Conservation (phyloP, 1,139 yeast genomes). For the Ogataea hybrid region DNA sequence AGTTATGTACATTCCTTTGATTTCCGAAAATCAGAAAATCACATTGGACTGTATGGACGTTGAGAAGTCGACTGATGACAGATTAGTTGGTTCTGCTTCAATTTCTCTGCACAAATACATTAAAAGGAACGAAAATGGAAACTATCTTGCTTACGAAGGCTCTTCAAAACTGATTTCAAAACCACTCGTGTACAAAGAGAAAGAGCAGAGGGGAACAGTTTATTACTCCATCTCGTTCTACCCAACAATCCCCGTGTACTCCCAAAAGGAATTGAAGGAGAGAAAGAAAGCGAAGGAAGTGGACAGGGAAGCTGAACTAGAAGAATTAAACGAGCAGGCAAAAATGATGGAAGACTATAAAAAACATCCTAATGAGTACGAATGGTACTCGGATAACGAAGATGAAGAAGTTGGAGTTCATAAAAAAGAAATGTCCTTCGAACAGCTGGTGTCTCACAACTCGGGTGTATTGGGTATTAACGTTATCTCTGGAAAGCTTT, state of each 20-base stretch:
- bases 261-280: slow-evolving; percentile 51
- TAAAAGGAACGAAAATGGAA: slow-evolving; percentile 46
- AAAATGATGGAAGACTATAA: slow-evolving; percentile 48
- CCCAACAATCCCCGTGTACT: slow-evolving; percentile 61
- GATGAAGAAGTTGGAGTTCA: slow-evolving; percentile 39
- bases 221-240: slow-evolving; percentile 56
- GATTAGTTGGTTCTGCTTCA: slow-evolving; percentile 59
- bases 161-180: slow-evolving; percentile 40
- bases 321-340: slow-evolving; percentile 38
- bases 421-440: slow-evolving; percentile 48
- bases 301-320: slow-evolving; percentile 32
- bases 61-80: slow-evolving; percentile 60
- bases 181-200: slow-evolving; percentile 43
- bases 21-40: slow-evolving; percentile 59
- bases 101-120: slow-evolving; percentile 50
- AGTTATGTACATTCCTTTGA: slow-evolving; percentile 60
- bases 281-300: slow-evolving; percentile 37
- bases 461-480: slow-evolving; percentile 63
- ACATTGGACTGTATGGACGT: slow-evolving; percentile 62
- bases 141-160: slow-evolving; percentile 52
- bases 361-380: slow-evolving; percentile 59
- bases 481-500: slow-evolving; percentile 47
- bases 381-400: slow-evolving; percentile 50
- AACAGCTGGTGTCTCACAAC: slow-evolving; percentile 51
- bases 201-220: slow-evolving; percentile 45